Base-by-base conservation (phyloP, 2,329 filamentous ascomycete species). In the Dryadomyces quercivorus region DNA sequence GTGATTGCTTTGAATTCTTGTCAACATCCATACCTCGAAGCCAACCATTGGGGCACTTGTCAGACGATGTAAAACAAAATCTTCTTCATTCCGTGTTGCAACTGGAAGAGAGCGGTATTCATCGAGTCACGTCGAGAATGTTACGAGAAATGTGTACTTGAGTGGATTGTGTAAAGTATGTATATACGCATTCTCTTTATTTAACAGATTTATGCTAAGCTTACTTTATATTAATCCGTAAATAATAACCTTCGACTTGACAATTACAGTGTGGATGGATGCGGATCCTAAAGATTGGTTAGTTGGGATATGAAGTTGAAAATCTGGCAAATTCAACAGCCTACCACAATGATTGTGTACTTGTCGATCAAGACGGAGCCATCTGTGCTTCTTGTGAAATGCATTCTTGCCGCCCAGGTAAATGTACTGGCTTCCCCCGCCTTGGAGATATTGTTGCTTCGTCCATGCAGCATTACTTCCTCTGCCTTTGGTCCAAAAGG, bases 1-100 rank as follows among this genome's bases (percentile, higher is more conserved):
- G 66, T n/a, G 67, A 70, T 50, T 64, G 65, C 2, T 69, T 70
- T 51, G 66, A 69, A 20, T 57, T 67, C 2, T 58, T 69, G 7
- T 61, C 63, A 1, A 43, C 51, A 6, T 18, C 55, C 8, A 51
- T 56, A 6, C 55, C 55, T 7, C 55, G 51, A 3, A 42, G 55
- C 47, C 38, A 53, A 40, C 55, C 55, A 2, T 40, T 43, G 8
- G 55, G 55, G 10, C 16, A 21, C 21, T 20, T 53, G 15, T 42
- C 55, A 2, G 26, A 20, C 26, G 50, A 53, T 6, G 43, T 42
- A 8, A 48, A 45, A 10, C 42, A 13, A 5, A 36, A n/a, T 3
- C 48, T 56, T 10, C 15, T 10, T 6, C 2, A 15, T 1, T 40
- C 45, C 12, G 38, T 18, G 12, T 43, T 16, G 9, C 43, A 15